Evolutionary conservation across 73 alveolate genomes (phyloP).

Genomic region (Paramecium primaurelia): DNA sequence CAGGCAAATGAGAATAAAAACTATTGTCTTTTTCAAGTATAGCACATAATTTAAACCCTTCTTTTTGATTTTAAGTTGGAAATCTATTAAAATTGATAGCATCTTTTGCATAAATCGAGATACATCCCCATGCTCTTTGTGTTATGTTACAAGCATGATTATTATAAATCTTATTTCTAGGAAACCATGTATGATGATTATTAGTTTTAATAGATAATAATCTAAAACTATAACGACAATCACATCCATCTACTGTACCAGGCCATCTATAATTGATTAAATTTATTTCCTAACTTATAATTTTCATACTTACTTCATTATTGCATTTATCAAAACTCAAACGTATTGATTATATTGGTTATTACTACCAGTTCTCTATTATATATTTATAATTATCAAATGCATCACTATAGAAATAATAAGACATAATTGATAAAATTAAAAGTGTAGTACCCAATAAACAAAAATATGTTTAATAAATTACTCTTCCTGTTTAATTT

Average conservation of each 20-base stretch:
- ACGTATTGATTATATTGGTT: background rate
- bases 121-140: background rate
- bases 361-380: background rate
- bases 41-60: background rate
- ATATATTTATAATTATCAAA: background rate
- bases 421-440: background rate
- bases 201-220: background rate
- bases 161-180: background rate
- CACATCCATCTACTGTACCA: constrained; percentile 19
- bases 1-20: background rate
- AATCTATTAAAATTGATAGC: background rate
- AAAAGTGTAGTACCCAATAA: background rate
- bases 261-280: background rate
- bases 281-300: background rate
- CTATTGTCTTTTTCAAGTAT: background rate
- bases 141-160: constrained; percentile 39
- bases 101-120: background rate
- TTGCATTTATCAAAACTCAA: background rate
- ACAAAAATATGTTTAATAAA: background rate
- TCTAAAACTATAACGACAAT: background rate
- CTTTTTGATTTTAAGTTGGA: background rate
- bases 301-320: background rate
- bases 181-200: background rate
- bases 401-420: background rate
- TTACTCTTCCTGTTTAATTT: background rate